A percentile compares a stretch with the other conserved stretches of the same genome.
phyloP scores from a whole-genome alignment of 345 rosid species.

The Salix arbutifolia region DNA sequence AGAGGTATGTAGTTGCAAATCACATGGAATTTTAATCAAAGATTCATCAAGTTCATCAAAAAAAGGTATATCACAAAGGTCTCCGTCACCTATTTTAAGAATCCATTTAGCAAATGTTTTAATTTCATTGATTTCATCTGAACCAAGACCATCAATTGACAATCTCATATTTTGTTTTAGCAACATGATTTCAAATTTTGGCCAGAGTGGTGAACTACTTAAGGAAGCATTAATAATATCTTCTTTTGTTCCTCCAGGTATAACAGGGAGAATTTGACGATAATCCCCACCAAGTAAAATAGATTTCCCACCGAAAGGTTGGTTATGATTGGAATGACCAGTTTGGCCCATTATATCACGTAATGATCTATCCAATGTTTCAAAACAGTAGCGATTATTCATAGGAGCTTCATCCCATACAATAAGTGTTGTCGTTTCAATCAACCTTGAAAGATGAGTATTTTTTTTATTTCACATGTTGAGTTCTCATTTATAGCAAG shows the following conservation, averaged over 20 bases:
- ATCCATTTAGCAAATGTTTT: not conserved
- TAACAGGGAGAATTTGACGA: not conserved
- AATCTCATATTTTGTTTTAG: not conserved
- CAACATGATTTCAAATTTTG: not conserved
- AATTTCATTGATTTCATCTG: not conserved
- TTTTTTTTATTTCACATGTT: not conserved
- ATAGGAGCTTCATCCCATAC: not conserved
- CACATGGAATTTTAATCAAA: not conserved
- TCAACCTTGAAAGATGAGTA: not conserved
- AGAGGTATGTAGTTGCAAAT: not conserved
- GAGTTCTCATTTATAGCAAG: not conserved
- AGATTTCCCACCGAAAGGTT: not conserved
- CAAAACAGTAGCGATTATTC: not conserved
- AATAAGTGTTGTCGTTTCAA: not conserved
- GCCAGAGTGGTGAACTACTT: not conserved
- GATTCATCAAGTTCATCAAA: not conserved
- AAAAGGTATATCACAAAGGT: not conserved
- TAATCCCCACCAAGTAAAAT: not conserved
- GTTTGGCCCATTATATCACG: not conserved
- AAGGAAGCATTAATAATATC: not conserved
- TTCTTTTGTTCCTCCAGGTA: not conserved
- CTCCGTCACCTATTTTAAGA: not conserved
- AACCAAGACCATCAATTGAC: fast-evolving
- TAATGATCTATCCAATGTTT: not conserved
- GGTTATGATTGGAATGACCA: not conserved